Conservation (phyloP, 1,284 basidiomycete species). For the Chondrostereum purpureum region DNA sequence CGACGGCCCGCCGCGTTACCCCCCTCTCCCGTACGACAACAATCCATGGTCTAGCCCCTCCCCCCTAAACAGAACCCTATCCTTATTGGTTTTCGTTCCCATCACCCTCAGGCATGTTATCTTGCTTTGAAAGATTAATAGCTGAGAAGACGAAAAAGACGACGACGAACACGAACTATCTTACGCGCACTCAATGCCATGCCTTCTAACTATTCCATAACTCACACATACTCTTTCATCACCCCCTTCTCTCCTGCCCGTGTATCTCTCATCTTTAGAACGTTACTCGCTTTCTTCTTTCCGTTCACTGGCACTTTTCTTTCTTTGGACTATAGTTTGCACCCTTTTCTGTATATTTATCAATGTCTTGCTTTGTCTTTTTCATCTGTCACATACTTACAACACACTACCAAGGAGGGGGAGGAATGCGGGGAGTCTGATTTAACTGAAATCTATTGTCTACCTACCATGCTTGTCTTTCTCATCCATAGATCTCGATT, state of each 20-base stretch:
- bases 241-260: background rate
- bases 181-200: background rate
- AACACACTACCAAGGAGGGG: no score
- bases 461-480: no score
- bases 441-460: no score
- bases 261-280: background rate
- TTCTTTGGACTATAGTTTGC: no score
- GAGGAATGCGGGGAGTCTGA: no score
- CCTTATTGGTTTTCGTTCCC: background rate
- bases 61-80: background rate
- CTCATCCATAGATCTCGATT: no score
- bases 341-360: background rate
- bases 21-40: slow-evolving; percentile 7
- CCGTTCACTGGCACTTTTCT: no score
- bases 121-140: background rate
- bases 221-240: no score
- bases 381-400: no score
- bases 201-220: background rate
- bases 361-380: background rate
- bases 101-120: background rate
- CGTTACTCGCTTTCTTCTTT: background rate
- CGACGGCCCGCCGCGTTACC: slow-evolving; percentile 12
- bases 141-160: background rate
- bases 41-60: slow-evolving; percentile 10
- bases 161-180: background rate